phyloP scores from a whole-genome alignment of 805 yeast species.

The Candida endomychidarum region DNA sequence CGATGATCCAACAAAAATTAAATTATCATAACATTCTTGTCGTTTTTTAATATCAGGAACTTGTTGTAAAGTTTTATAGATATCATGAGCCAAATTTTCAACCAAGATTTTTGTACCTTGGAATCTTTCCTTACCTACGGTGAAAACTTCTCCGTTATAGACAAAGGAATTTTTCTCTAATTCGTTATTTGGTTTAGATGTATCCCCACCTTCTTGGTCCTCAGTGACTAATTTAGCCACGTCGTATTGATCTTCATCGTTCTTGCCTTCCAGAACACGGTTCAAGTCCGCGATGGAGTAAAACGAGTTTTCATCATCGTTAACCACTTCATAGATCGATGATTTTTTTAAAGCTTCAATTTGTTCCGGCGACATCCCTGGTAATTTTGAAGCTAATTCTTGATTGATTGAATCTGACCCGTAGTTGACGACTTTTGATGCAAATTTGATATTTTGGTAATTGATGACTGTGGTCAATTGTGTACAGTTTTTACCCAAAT shows the following conservation, averaged over 20 bases:
- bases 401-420: conserved; percentile 72
- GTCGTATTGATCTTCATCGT: conserved; percentile 66
- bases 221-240: conserved; percentile 87
- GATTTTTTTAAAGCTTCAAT: conserved; percentile 75
- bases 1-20: conserved; percentile 79
- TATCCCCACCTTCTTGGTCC: conserved; percentile 18
- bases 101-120: conserved; percentile 71
- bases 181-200: conserved; percentile 57
- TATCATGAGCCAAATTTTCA: conserved; percentile 49
- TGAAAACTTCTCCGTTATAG: conserved; percentile 54
- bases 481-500: conserved; percentile 72
- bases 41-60: conserved; percentile 69
- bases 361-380: conserved; percentile 55
- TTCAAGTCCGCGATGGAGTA: conserved; percentile 55
- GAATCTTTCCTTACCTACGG: conserved; percentile 88
- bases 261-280: conserved; percentile 23
- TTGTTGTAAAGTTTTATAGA: conserved; percentile 52
- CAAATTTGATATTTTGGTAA: conserved; percentile 59
- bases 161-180: conserved; percentile 69
- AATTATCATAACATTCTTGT: conserved; percentile 82
- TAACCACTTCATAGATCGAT: conserved; percentile 74
- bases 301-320: conserved; percentile 64
- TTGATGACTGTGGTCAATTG: conserved; percentile 82
- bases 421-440: conserved; percentile 43
- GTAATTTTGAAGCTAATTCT: conserved; percentile 52